Evolutionary conservation across 768 basidiomycete genomes (phyloP).

Genomic region (Cystofilobasidium bisporidii): DNA sequence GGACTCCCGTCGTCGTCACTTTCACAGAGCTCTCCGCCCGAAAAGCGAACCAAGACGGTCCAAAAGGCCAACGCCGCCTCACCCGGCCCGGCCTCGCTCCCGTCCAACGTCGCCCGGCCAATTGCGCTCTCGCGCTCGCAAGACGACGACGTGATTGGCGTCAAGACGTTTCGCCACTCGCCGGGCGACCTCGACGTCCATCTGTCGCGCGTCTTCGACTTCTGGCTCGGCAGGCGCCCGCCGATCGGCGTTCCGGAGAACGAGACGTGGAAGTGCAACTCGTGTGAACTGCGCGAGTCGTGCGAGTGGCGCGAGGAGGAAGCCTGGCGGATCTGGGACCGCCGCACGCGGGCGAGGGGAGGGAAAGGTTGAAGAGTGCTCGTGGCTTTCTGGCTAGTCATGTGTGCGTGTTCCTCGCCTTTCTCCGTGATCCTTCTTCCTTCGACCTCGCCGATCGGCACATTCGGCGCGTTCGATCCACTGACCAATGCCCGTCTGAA

Average conservation of each 20-base stretch:
- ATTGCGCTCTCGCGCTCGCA: too few relatives aligned
- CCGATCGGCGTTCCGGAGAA: slow-evolving; percentile 12
- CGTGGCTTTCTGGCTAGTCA: too few relatives aligned
- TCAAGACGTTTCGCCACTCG: slow-evolving; percentile 1
- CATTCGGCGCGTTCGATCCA: too few relatives aligned
- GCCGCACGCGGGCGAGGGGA: background rate
- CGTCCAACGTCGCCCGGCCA: too few relatives aligned
- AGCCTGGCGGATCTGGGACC: slow-evolving; percentile 14
- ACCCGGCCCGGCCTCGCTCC: background rate
- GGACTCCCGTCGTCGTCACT: background rate
- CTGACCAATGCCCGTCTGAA: too few relatives aligned
- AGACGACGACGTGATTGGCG: slow-evolving; percentile 19
- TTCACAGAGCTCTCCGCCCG: background rate
- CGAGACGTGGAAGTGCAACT: slow-evolving; percentile 17
- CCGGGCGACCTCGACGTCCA: background rate
- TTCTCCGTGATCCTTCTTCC: too few relatives aligned
- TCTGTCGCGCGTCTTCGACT: slow-evolving; percentile 11
- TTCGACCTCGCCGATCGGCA: too few relatives aligned
- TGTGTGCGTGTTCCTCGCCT: too few relatives aligned
- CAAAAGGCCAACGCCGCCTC: background rate
- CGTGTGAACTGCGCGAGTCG: slow-evolving; percentile 23
- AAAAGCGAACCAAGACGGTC: background rate
- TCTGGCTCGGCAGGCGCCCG: slow-evolving; percentile 17
- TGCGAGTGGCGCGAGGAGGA: slow-evolving; percentile 27
- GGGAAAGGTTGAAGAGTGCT: too few relatives aligned